A percentile compares a stretch with the other conserved stretches of the same genome.
Conservation (phyloP, 2,329 filamentous ascomycete species). For the Plenodomus tracheiphilus region DNA sequence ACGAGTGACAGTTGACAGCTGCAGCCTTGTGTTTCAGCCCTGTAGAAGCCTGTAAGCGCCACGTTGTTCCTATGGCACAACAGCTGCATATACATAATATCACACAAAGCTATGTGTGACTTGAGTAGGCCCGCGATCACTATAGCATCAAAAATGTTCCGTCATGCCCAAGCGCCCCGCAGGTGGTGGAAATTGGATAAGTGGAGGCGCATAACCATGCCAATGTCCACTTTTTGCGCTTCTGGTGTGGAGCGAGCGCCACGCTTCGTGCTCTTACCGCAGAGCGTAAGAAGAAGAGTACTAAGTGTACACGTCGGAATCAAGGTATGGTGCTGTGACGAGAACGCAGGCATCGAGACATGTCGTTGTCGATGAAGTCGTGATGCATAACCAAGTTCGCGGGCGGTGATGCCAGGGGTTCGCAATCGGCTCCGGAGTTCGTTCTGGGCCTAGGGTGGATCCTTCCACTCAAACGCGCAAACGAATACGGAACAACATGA, state of each 20-base stretch:
- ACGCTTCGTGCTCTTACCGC: not conserved
- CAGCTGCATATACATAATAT: not conserved
- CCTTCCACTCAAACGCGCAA: not conserved
- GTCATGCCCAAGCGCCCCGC: slow-evolving; percentile 6
- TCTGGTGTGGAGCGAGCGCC: not conserved
- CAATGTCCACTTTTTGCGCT: not conserved
- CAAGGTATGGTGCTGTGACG: not conserved
- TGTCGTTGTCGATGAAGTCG: not conserved
- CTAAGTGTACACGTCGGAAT: not conserved
- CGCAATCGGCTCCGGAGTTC: not conserved
- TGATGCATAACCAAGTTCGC: not conserved
- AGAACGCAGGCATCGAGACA: not conserved
- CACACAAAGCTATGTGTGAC: not conserved
- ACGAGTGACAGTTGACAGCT: not conserved
- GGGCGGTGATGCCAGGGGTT: not conserved
- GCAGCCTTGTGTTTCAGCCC: not conserved
- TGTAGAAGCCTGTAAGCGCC: not conserved
- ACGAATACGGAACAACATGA: not conserved
- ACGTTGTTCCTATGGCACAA: not conserved
- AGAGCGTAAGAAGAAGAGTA: not conserved
- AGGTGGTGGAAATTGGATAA: slow-evolving; percentile 9
- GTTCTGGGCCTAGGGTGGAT: not conserved
- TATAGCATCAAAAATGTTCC: slow-evolving; percentile 2
- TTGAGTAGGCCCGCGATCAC: slow-evolving; percentile 5
- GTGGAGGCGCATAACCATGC: not conserved